Conservation (phyloP, 2,329 filamentous ascomycete species). For the Trichophyton schoenleinii region DNA sequence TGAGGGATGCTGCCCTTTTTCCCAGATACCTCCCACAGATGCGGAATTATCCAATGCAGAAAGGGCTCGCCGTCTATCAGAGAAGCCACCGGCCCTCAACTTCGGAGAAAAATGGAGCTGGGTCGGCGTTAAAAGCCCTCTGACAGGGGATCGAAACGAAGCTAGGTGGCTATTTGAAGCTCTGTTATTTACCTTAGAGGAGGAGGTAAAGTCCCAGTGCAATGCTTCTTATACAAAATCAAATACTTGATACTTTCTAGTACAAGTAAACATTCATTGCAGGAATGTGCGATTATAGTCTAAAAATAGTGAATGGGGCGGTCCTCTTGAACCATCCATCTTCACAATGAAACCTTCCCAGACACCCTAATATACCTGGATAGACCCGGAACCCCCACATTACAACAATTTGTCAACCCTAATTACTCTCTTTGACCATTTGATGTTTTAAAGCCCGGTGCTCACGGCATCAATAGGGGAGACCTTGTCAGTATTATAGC, state of each 20-base stretch:
- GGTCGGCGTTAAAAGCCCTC: conserved; percentile 28
- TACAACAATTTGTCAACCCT: background rate
- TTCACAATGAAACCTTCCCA: background rate
- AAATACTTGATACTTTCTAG: background rate
- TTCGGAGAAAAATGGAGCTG: conserved; percentile 27
- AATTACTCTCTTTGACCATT: background rate
- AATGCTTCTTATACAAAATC: conserved; percentile 3
- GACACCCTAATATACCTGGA: background rate
- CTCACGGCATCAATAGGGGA: background rate
- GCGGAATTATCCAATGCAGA: conserved; percentile 2
- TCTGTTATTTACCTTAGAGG: conserved; percentile 28
- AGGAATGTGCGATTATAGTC: background rate
- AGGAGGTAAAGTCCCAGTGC: conserved; percentile 24
- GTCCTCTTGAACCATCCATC: background rate
- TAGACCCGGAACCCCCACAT: background rate
- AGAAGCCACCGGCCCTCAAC: background rate
- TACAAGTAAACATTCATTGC: background rate
- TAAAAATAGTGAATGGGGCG: background rate
- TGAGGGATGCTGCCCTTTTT: conserved; percentile 26
- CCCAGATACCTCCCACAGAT: conserved; percentile 17
- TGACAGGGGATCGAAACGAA: conserved; percentile 32
- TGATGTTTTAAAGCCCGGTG: background rate
- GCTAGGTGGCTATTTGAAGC: conserved; percentile 33
- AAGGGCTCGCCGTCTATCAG: conserved; percentile 3
- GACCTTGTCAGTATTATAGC: background rate